phyloP scores from a whole-genome alignment of 305 asterid species.

The Fraxinus latifolia region DNA sequence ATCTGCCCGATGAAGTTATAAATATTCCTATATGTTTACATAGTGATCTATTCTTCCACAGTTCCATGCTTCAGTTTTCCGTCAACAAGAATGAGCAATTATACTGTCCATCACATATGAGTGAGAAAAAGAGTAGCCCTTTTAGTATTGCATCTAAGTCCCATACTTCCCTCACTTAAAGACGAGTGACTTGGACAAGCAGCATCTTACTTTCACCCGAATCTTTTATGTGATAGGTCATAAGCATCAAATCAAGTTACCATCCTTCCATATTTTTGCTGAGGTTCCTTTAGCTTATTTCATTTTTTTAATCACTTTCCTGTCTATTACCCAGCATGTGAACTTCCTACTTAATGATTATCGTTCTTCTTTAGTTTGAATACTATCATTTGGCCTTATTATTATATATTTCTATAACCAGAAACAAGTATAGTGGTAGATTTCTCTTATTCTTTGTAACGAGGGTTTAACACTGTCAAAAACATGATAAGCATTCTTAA shows the following conservation, averaged over 20 bases:
- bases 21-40: not conserved
- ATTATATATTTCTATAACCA: not conserved
- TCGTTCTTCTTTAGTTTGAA: not conserved
- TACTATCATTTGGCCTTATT: not conserved
- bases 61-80: not conserved
- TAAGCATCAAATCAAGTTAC: not conserved
- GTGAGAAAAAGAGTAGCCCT: not conserved
- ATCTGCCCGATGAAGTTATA: not conserved
- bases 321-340: not conserved
- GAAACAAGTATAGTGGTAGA: not conserved
- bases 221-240: not conserved
- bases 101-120: not conserved
- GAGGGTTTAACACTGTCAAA: not conserved
- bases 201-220: not conserved
- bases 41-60: not conserved
- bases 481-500: not conserved
- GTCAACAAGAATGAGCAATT: not conserved
- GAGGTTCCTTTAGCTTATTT: not conserved
- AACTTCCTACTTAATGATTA: not conserved
- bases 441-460: not conserved
- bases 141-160: not conserved
- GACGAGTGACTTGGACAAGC: not conserved
- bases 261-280: not conserved
- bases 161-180: not conserved
- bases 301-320: not conserved